A percentile compares a stretch with the other conserved stretches of the same genome.
Evolutionary conservation across 2,329 filamentous ascomycete species (phyloP).

Genomic region (Pseudogymnoascus sp.): DNA sequence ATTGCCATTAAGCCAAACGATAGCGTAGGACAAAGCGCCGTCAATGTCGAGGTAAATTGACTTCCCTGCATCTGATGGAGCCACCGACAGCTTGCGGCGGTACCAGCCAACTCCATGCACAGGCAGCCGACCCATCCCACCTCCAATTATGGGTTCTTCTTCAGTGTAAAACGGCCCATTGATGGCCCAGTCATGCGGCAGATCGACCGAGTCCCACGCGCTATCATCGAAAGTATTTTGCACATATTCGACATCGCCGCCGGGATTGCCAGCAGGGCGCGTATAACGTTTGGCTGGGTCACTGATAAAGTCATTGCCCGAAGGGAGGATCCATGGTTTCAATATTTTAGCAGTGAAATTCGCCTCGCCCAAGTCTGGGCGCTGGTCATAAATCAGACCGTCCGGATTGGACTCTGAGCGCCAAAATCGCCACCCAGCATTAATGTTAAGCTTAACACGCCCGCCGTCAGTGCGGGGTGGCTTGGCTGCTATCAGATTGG

Average conservation of each 20-base stretch:
- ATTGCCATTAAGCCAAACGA: conserved; percentile 15
- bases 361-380: neutral
- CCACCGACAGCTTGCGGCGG: conserved; percentile 32
- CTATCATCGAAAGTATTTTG: conserved; percentile 32
- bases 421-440: conserved; percentile 31
- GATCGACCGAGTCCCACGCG: conserved; percentile 33
- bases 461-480: neutral
- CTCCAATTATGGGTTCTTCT: conserved; percentile 23
- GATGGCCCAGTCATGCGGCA: conserved; percentile 44
- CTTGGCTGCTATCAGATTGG: neutral
- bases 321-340: conserved; percentile 36
- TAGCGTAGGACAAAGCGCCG: conserved; percentile 15
- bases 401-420: conserved; percentile 32
- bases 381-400: conserved; percentile 26
- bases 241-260: conserved; percentile 27
- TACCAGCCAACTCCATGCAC: conserved; percentile 48
- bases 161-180: conserved; percentile 35
- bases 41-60: conserved; percentile 35
- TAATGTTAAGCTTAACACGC: conserved; percentile 12
- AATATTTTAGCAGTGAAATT: conserved; percentile 17
- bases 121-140: conserved; percentile 38
- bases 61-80: conserved; percentile 27
- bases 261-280: conserved; percentile 24
- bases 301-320: conserved; percentile 33
- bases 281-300: conserved; percentile 24